A percentile compares a stretch with the other conserved stretches of the same genome.
phyloP scores from a whole-genome alignment of 2,329 filamentous ascomycete species.

The Zelopaecilomyces penicillatus region DNA sequence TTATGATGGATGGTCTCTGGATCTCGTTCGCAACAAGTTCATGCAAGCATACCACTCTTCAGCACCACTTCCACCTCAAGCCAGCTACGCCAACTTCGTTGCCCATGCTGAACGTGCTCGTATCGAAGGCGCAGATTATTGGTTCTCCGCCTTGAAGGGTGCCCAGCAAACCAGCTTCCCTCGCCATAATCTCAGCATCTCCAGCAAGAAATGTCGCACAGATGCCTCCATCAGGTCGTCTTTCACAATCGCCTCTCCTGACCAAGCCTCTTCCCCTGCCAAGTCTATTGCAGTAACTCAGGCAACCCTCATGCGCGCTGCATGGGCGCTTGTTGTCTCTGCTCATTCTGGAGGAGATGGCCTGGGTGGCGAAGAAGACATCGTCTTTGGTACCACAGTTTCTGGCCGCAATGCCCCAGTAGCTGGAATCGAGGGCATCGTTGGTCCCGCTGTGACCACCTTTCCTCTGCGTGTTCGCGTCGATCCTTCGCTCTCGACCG shows the following conservation, averaged over 20 bases:
- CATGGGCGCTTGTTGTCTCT: neutral
- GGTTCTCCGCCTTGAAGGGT: neutral
- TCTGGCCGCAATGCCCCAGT: constrained; percentile 18
- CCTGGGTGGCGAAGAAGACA: constrained; percentile 15
- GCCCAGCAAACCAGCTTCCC: neutral
- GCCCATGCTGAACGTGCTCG: constrained; percentile 19
- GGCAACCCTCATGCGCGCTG: neutral
- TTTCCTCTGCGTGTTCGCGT: constrained; percentile 16
- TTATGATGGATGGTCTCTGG: neutral
- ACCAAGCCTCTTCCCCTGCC: neutral
- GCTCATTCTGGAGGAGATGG: neutral
- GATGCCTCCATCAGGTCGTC: too few species aligned
- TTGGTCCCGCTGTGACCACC: constrained; percentile 20
- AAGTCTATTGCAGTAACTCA: neutral
- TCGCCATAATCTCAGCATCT: neutral
- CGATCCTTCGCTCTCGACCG: too few species aligned
- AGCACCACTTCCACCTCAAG: constrained; percentile 22
- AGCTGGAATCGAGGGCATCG: constrained; percentile 16
- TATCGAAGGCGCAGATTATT: constrained; percentile 20
- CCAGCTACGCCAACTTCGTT: too few species aligned
- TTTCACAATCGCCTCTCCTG: neutral
- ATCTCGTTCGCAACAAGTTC: neutral
- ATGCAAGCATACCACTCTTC: neutral
- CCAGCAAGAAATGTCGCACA: too few species aligned
- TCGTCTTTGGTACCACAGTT: constrained; percentile 18